Conservation (phyloP, 345 rosid genomes). For the Citrus mangshanensis region DNA sequence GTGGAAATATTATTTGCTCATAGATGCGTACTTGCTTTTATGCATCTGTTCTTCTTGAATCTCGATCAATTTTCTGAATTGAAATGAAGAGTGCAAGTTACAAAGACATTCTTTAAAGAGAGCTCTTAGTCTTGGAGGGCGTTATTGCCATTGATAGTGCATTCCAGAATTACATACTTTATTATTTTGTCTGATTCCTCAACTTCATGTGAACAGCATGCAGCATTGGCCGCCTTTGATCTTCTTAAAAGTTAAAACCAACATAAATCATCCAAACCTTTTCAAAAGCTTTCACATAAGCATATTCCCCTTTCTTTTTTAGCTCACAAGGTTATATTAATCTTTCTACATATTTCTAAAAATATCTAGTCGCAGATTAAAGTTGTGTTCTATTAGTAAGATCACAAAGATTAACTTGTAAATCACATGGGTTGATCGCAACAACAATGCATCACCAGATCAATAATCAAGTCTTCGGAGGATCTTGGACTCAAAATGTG, state of each 20-base stretch:
- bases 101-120: constrained; percentile 48
- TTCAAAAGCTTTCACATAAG: neutral
- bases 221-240: neutral
- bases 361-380: too few species aligned
- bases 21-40: neutral
- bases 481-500: neutral
- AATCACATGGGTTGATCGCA: neutral
- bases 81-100: constrained; percentile 49
- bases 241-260: neutral
- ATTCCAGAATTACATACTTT: too few species aligned
- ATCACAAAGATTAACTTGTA: neutral
- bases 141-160: too few species aligned
- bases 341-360: too few species aligned
- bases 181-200: constrained; percentile 27
- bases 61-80: neutral
- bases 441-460: neutral
- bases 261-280: constrained; percentile 7
- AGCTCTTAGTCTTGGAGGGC: constrained; percentile 33
- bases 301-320: constrained; percentile 20
- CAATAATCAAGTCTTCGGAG: neutral
- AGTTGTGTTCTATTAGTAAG: too few species aligned
- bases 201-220: constrained; percentile 24
- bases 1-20: neutral
- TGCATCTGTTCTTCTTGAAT: too few species aligned
- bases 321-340: neutral